phyloP scores from a whole-genome alignment of 2,329 filamentous ascomycete genomes.

The Trichoderma arundinaceum region DNA sequence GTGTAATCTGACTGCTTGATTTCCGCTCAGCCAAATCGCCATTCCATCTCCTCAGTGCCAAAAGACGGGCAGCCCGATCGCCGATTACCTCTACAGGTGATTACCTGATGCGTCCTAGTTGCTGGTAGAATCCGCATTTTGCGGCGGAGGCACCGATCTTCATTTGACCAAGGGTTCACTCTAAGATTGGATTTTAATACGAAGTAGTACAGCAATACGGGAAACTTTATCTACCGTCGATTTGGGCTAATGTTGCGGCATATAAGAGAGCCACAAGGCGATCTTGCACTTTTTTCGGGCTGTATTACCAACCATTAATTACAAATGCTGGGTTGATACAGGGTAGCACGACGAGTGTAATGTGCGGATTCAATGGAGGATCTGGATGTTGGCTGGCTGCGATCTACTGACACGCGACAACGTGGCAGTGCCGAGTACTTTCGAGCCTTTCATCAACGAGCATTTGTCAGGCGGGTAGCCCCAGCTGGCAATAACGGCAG shows the following conservation, averaged over 20 bases:
- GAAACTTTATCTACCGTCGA: neutral
- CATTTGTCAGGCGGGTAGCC: neutral
- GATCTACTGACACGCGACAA: neutral
- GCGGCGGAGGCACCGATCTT: constrained; percentile 8
- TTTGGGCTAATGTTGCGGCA: neutral
- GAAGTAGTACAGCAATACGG: neutral
- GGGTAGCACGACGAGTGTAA: constrained; percentile 1
- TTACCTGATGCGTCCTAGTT: neutral
- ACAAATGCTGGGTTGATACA: neutral
- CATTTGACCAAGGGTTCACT: neutral
- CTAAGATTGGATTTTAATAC: neutral
- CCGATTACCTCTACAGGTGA: neutral
- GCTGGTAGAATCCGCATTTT: constrained; percentile 1
- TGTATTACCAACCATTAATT: neutral
- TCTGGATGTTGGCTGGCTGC: neutral
- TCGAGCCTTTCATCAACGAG: neutral
- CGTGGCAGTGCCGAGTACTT: neutral
- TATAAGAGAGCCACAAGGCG: too few relatives aligned
- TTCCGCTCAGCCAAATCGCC: neutral
- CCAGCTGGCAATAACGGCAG: too few relatives aligned
- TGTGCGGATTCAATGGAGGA: neutral
- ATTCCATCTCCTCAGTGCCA: neutral
- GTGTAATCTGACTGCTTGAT: too few relatives aligned
- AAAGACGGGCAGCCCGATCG: neutral
- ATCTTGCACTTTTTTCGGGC: neutral